Evolutionary conservation across 306 rosid species (phyloP).

Genomic region (Macrotyloma uniflorum): DNA sequence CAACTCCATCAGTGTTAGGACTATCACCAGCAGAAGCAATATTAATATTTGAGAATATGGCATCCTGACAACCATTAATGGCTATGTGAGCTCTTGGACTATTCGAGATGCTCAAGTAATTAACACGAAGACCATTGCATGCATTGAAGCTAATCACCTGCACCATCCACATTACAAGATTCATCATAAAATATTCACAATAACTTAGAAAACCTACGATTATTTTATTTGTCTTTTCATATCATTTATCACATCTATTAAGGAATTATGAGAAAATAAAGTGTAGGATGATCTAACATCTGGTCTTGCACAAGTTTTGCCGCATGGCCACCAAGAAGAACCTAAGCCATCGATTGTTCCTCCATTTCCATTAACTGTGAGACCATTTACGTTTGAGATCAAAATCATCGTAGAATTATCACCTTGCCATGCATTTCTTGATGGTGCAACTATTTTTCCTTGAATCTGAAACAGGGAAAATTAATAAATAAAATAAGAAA

Average conservation of each 20-base stretch:
- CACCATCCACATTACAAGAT: neutral
- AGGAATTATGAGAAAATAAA: neutral
- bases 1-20: slow-evolving; percentile 59
- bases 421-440: neutral
- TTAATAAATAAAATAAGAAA: neutral
- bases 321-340: slow-evolving; percentile 35
- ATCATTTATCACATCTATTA: too few relatives aligned
- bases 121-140: slow-evolving; percentile 28
- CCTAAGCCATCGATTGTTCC: slow-evolving; percentile 27
- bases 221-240: too few relatives aligned
- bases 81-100: slow-evolving; percentile 37
- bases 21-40: slow-evolving; percentile 40
- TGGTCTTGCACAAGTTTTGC: neutral
- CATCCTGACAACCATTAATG: neutral
- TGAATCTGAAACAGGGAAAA: neutral
- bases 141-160: neutral
- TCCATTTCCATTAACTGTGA: neutral
- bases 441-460: slow-evolving; percentile 20
- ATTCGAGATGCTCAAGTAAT: neutral
- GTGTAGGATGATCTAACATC: neutral
- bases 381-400: slow-evolving; percentile 3
- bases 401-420: neutral
- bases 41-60: neutral
- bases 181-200: neutral
- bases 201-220: too few relatives aligned